Base-by-base conservation (phyloP, 106 monocot genomes). In the Triglochin maritima region DNA sequence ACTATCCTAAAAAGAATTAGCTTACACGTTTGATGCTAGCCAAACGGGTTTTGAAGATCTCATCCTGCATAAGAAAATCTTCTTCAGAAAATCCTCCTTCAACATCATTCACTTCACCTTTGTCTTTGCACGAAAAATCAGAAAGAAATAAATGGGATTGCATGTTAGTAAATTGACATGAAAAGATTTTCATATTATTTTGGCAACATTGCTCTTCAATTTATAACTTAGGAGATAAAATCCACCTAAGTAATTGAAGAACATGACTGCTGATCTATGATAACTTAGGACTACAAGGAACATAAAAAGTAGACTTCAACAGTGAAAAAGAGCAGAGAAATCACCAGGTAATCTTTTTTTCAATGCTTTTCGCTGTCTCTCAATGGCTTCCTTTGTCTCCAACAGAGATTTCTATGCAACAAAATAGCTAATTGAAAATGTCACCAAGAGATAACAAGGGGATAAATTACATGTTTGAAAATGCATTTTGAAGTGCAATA, bases 11-110 rank as follows among this genome's bases (percentile, higher is more conserved):
- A 56, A 0, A 11, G 47, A 17, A 16, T 5, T 46, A 56, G 67
- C 59, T 69, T 86, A 93, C 93, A 46, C 81, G 74, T 72, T 83
- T 93, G 68, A 93, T 89, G 81, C 84, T 84, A 66, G 82, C 67
- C 44, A 93, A 49, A 14, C 89, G 88, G 52, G 89, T 84, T 80
- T 93, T 86, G 62, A 63, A 89, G 77, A 93, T 86, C 58, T 93
- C 93, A 78, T 93, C 93, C 53, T 89, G 93, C 67, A 86, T 71
- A 62, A 89, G 75, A 62, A 77, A 82, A 78, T 93, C 93, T 75
- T 89, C 89, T 69, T 93, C 93, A 52, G 83, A 71, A 54, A 83
- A 74, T 72, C 85, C 80, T 66, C 57, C 56, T 72, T 89, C 89
- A 17, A 54, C 68, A 66, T 89, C 93, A 78, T 74, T 89, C 47